These are phyloP conservation scores for Cytospora paraplurivora DNA, from an alignment of 2,329 filamentous ascomycete species.

Conservation along the genomic window DNA sequence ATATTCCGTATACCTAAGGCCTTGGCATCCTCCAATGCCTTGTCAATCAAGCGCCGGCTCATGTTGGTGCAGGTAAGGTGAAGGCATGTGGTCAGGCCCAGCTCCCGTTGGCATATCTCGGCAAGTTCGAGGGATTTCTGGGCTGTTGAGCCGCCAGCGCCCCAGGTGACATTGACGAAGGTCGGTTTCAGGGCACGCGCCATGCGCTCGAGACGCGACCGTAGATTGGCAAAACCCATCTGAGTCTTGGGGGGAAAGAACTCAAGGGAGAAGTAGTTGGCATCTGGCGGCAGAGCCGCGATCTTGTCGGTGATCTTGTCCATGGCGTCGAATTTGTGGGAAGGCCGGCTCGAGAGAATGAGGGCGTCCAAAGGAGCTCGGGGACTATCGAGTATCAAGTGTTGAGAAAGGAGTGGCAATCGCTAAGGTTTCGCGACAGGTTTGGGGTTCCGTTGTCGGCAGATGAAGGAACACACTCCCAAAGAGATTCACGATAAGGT, in stretches of 20 bases:
- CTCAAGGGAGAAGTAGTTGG: constrained; percentile 92
- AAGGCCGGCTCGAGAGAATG: background rate
- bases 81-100: constrained; percentile 90
- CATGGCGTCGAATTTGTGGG: constrained; percentile 48
- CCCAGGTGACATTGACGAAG: constrained; percentile 98
- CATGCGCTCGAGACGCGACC: constrained; percentile 93
- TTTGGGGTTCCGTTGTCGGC: background rate
- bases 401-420: background rate
- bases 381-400: background rate
- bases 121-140: constrained; percentile 91
- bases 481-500: background rate
- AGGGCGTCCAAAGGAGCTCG: background rate
- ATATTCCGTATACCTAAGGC: constrained; percentile 91
- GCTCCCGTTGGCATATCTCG: constrained; percentile 89
- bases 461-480: background rate
- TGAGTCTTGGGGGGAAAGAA: constrained; percentile 98
- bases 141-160: constrained; percentile 89
- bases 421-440: background rate
- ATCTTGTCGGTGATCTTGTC: constrained; percentile 96
- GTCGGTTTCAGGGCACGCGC: constrained; percentile 84
- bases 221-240: constrained; percentile 93
- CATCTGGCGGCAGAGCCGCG: constrained; percentile 78
- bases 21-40: constrained; percentile 88
- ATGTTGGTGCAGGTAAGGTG: constrained; percentile 99
- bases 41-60: constrained; percentile 82